Percentiles rank a stretch among this genome's conserved stretches.
Conservation (phyloP, 2,329 filamentous ascomycete genomes). For the Whalleya microplaca region DNA sequence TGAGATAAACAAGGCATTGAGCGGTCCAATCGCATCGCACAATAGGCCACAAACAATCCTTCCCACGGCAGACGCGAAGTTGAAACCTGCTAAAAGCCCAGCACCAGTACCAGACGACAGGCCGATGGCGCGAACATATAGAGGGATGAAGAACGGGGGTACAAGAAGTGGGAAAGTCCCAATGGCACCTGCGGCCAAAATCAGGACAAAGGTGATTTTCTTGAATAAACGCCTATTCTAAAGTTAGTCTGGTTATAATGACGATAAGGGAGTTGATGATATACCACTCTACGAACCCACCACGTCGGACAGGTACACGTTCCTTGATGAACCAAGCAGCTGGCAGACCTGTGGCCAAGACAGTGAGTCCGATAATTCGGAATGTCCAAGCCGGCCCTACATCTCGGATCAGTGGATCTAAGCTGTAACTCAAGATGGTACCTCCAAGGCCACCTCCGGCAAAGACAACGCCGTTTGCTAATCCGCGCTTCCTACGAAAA, state of each 20-base stretch:
- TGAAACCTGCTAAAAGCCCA: too few relatives aligned
- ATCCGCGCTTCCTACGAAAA: conserved; percentile 55
- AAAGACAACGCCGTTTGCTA: conserved; percentile 59
- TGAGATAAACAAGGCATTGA: too few relatives aligned
- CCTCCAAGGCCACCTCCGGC: conserved; percentile 60
- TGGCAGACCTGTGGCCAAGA: conserved; percentile 51
- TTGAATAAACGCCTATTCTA: conserved; percentile 45
- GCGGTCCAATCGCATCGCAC: too few relatives aligned
- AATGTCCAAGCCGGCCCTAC: conserved; percentile 47
- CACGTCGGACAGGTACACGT: conserved; percentile 39
- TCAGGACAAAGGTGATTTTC: conserved; percentile 47
- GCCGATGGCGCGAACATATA: too few relatives aligned
- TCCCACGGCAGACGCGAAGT: too few relatives aligned
- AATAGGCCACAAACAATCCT: too few relatives aligned
- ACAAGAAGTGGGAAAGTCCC: conserved; percentile 56
- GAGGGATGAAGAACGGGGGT: conserved; percentile 55
- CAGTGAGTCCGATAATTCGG: too few relatives aligned
- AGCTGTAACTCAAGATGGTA: conserved; percentile 52
- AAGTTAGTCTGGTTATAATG: background rate
- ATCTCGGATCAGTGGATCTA: conserved; percentile 50
- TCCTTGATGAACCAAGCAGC: conserved; percentile 50
- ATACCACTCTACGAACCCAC: conserved; percentile 47
- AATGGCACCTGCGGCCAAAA: conserved; percentile 51
- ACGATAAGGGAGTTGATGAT: background rate
- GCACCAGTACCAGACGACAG: too few relatives aligned